These are phyloP conservation scores for Globisporangium solare DNA, from an alignment of 352 stramenopile species.

Conservation along the genomic window DNA sequence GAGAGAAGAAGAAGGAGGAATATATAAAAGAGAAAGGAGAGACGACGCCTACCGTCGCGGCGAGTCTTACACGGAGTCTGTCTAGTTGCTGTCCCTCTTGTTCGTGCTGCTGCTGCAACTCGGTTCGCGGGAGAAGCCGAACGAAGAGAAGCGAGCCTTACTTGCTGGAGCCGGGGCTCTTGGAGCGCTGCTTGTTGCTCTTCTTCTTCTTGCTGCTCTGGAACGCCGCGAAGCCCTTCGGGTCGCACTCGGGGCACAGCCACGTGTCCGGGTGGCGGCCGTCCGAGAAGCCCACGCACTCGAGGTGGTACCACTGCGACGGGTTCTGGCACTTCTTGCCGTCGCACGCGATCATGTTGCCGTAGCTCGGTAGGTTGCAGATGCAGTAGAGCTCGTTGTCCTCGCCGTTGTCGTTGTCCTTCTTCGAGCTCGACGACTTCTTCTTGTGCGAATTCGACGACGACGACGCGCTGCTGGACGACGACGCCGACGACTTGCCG, in stretches of 20 bases:
- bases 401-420: conserved; percentile 60
- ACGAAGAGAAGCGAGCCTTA: background rate
- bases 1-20: no score
- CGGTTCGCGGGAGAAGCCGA: no score
- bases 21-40: no score
- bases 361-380: conserved; percentile 82
- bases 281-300: conserved; percentile 80
- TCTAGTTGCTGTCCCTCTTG: no score
- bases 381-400: conserved; percentile 89
- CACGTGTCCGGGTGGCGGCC: conserved; percentile 81
- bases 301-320: conserved; percentile 86
- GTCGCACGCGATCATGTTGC: conserved; percentile 88
- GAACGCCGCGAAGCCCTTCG: conserved; percentile 71
- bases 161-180: conserved; percentile 52
- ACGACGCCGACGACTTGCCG: conserved; percentile 4
- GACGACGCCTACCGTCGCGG: no score
- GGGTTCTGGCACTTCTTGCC: conserved; percentile 84
- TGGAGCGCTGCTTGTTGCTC: conserved; percentile 55
- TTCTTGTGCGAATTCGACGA: conserved; percentile 33
- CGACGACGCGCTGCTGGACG: conserved; percentile 18
- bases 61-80: no score
- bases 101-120: no score
- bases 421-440: conserved; percentile 31
- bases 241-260: conserved; percentile 84
- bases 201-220: conserved; percentile 87